Base-by-base conservation (phyloP, 768 basidiomycete species). In the Phlegmacium glaucopus region DNA sequence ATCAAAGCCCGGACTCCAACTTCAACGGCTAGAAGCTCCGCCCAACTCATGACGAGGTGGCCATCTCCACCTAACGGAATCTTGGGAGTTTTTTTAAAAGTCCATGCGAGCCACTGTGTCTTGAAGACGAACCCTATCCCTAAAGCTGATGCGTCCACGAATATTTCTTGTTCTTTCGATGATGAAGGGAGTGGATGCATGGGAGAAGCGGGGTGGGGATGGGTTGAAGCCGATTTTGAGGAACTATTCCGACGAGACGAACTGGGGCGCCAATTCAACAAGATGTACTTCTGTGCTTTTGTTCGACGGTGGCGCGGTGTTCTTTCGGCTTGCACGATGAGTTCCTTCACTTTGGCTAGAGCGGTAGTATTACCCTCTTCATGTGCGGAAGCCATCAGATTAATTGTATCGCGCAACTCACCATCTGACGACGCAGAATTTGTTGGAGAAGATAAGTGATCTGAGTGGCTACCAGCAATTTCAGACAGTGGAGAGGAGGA, bases 21-120 rank as follows among this genome's bases (percentile, higher is more conserved):
- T 44, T 76, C 74, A 1, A 75, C 60, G 0, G 71, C 74, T 0
- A 71, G 64, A 59, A 75, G 67, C 54, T 76, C 75, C 0, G 67
- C 70, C 74, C 75, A 77, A 5, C 67, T 66, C 15, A 73, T 76
- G 37, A 48, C 34, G 26, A 45, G 67, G 56, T 6, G 67, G 35
- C 7, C 61, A 60, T 0, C 59, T 44, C 4, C 40, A 29, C 12
- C 56, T 51, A 66, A 69, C 70, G 6, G 66, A 66, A 0, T 49
- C 36, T 13, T 45, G 1, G 40, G 39, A 16, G 39, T 27, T 22
- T 25, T 40, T 3, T 38, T 57, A 9, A 75, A 56, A 22, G 60
- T 52, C 75, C 72, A 77, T 0, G 74, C 66, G 0, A 69, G 51
- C 73, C 73, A 78, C 1, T 40, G 35, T 1, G 54, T 56, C 6